Conservation (phyloP, 1,284 basidiomycete species). For the Pholiota adiposa region DNA sequence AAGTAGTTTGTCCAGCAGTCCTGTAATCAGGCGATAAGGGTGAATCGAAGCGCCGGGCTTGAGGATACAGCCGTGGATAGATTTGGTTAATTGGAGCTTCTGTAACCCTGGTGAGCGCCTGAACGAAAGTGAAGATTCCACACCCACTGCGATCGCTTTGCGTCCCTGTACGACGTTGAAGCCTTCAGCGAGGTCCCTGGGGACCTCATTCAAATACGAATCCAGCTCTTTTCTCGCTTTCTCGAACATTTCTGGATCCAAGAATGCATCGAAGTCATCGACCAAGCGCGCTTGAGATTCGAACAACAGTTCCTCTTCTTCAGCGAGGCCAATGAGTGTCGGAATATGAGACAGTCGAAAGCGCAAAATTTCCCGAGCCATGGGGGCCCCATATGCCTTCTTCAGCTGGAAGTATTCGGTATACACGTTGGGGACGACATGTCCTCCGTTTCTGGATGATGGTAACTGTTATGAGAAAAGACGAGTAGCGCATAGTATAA, state of each 20-base stretch:
- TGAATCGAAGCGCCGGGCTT: constrained; percentile 58
- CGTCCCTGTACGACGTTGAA: constrained; percentile 41
- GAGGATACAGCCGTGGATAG: constrained; percentile 49
- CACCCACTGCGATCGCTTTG: constrained; percentile 37
- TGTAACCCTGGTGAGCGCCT: constrained; percentile 22
- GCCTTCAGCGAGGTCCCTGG: constrained; percentile 38
- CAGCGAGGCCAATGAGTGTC: constrained; percentile 50
- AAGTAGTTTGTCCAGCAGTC: constrained; percentile 52
- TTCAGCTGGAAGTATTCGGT: constrained; percentile 62
- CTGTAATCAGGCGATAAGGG: constrained; percentile 62
- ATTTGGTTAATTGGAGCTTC: constrained; percentile 47
- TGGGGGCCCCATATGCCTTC: constrained; percentile 45
- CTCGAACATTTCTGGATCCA: constrained; percentile 40
- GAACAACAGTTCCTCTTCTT: constrained; percentile 48
- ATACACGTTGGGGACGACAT: constrained; percentile 66
- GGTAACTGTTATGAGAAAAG: background rate
- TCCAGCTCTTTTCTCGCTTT: constrained; percentile 44
- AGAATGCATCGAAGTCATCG: constrained; percentile 54
- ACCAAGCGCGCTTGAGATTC: constrained; percentile 53
- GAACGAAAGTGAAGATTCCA: background rate
- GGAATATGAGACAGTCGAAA: constrained; percentile 63
- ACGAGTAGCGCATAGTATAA: background rate
- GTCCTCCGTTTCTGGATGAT: constrained; percentile 65
- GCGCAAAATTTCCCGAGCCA: constrained; percentile 58
- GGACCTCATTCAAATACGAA: constrained; percentile 48